Conservation (phyloP, 2,329 filamentous ascomycete genomes). For the Sphaerostilbella broomeana region DNA sequence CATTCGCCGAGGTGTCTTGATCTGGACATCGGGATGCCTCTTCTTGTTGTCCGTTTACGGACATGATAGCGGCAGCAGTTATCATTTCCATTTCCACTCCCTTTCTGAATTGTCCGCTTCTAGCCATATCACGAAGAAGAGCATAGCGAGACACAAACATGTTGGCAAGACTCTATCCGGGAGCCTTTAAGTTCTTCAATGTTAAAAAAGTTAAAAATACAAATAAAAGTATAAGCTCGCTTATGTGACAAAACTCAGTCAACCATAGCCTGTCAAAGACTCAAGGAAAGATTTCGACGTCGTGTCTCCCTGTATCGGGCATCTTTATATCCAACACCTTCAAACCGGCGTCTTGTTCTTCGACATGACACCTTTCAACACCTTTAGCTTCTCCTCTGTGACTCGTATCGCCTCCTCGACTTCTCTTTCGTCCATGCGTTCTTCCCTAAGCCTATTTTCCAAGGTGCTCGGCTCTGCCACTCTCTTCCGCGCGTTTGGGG, state of each 20-base stretch:
- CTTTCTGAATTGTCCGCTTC: too few relatives aligned
- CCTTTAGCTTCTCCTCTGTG: conserved; percentile 76
- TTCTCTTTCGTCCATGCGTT: conserved; percentile 63
- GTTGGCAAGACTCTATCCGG: too few relatives aligned
- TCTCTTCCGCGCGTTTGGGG: conserved; percentile 34
- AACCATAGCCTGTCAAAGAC: too few relatives aligned
- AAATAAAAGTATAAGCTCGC: conserved; percentile 2
- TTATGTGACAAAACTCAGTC: too few relatives aligned
- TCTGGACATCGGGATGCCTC: neutral
- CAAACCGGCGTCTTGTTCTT: conserved; percentile 35
- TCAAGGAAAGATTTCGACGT: too few relatives aligned
- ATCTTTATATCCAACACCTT: conserved; percentile 4
- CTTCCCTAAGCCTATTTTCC: conserved; percentile 52
- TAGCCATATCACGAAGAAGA: too few relatives aligned
- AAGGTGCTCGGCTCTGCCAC: conserved; percentile 48
- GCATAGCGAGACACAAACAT: too few relatives aligned
- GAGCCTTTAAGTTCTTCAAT: too few relatives aligned
- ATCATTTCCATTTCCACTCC: too few relatives aligned
- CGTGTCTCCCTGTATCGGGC: neutral
- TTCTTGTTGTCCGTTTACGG: neutral
- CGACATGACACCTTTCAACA: conserved; percentile 65
- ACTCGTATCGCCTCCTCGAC: conserved; percentile 75
- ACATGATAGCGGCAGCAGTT: too few relatives aligned
- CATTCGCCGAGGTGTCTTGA: neutral
- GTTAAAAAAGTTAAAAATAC: neutral